Base-by-base conservation (phyloP, 2,329 filamentous ascomycete genomes). In the Phialophora verrucosa region DNA sequence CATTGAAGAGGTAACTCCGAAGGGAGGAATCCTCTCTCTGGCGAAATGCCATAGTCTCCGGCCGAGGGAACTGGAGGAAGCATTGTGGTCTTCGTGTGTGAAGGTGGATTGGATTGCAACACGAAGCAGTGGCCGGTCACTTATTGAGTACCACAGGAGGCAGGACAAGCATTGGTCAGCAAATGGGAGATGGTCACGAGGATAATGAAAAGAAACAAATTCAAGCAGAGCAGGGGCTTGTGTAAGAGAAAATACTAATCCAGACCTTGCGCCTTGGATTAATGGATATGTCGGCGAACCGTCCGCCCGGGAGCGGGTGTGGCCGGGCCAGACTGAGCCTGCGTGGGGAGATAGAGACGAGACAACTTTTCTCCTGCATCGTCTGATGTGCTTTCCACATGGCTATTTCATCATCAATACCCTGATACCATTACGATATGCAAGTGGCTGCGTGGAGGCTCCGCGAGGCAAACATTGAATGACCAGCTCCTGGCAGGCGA, bases 1-100 rank as follows among this genome's bases (percentile, higher is more conserved):
- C 87, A 83, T 68, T 91, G 88, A 69, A 98, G 83, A 50, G 95
- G 95, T 42, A 91, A 81, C 70, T 92, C 88, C 69, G 91, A 84
- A 1, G 95, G 93, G 62, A 99, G 87, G 81, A 99, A 99, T 74
- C 95, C 95, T 80, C 92, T 88, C 64, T 88, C 74, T 11, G 79
- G 75, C 29, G 81, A 81, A 62, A 83, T 77, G 79, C 90, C 91
- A 81, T 96, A 96, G 78, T 96, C 90, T 77, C 87, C 84, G 65
- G 91, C 84, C 55, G 73, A 74, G 8, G 81, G 81, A 23, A 83
- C 74, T 5, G 81, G 80, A 66, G 80, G 79, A 61, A 83, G 73
- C 81, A 83, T 83, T 83, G 57, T 68, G 65, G 27, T 59, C 17
- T 27, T 54, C 35, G 27, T 25, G 7, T 29, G 20, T 54, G 10